Evolutionary conservation across 2,329 filamentous ascomycete species (phyloP), one percentile per base, ranked within the genome.

Genomic region (Aspergillus viridinutans): DNA sequence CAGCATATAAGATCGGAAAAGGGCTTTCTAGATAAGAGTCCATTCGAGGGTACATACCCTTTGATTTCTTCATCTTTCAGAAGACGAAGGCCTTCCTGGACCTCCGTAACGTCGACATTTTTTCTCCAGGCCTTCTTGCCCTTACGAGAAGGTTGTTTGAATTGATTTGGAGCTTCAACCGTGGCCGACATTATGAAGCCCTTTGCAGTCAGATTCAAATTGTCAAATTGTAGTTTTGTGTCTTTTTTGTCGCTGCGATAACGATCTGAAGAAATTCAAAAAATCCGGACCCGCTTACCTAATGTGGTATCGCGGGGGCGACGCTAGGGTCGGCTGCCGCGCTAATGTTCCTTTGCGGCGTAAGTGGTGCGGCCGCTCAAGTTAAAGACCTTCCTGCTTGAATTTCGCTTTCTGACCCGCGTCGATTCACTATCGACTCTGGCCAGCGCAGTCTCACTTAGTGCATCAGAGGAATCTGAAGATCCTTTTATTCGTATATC

Each of bases 101-200:
- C 85, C 61, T 96, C 88, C 28, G 90, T 88, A 60, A 97, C 85
- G 76, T 99, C 91, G 74, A 99, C 91, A 78, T 99, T 96, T 76
- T 97, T 99, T 71, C 94, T 85, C 94, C 94, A 99, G 32, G 94
- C 93, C 79, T 96, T 97, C 78, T 97, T 97, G 67, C 95, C 94
- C 74, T 99, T 99, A 72, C 94, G 84, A 4, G 93, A 97, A 26
- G 92, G 85, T 75, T 99, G 94, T 62, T 85, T 92, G 76, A 88
- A 86, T 64, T 95, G 90, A 61, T 87, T 85, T 10, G 92, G 92
- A 20, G 90, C 88, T 51, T 70, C 65, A 28, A 71, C 58, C 28
- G 63, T 60, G n/a, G 66, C 58, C 51, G 74, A 70, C 74, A 76
- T 76, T 45, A 52, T 65, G 54, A 52, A 38, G 26, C 42, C 42